These are phyloP conservation scores for Fusarium succisae DNA, from an alignment of 2,329 filamentous ascomycete genomes.

Conservation along the genomic window DNA sequence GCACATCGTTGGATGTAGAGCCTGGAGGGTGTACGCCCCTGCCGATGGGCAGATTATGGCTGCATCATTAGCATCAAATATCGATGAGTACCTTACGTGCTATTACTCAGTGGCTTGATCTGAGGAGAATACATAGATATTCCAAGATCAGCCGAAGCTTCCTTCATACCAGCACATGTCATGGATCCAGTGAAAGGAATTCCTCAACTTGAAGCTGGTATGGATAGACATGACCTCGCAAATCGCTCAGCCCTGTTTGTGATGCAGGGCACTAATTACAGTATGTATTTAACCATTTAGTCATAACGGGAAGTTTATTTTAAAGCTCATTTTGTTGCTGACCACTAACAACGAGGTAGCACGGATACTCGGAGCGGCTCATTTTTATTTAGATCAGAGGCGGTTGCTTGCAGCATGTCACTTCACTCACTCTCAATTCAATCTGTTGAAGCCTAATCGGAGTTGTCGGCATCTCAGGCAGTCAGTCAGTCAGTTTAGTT, in stretches of 20 bases:
- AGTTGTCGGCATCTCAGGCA: neutral
- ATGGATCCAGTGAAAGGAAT: conserved; percentile 22
- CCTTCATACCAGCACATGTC: conserved; percentile 16
- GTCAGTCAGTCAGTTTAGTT: neutral
- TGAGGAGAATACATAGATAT: neutral
- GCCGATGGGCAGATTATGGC: conserved; percentile 13
- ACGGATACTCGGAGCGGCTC: neutral
- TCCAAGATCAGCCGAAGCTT: conserved; percentile 5
- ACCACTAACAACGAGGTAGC: neutral
- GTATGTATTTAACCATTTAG: neutral
- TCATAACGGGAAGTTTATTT: conserved; percentile 26
- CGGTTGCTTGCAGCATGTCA: neutral
- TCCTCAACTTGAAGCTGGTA: conserved; percentile 24
- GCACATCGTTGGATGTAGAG: conserved; percentile 11
- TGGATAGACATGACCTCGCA: conserved; percentile 7
- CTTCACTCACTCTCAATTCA: neutral
- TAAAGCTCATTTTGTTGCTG: conserved; percentile 11
- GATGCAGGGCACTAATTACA: neutral
- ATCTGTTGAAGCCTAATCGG: neutral
- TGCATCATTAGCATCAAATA: neutral
- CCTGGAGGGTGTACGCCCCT: neutral
- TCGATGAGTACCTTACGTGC: neutral
- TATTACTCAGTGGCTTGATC: neutral
- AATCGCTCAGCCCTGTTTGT: conserved; percentile 28
- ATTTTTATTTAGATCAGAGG: neutral